phyloP scores from a whole-genome alignment of 208 protist species.

The Leptomonas pyrrhocoris region DNA sequence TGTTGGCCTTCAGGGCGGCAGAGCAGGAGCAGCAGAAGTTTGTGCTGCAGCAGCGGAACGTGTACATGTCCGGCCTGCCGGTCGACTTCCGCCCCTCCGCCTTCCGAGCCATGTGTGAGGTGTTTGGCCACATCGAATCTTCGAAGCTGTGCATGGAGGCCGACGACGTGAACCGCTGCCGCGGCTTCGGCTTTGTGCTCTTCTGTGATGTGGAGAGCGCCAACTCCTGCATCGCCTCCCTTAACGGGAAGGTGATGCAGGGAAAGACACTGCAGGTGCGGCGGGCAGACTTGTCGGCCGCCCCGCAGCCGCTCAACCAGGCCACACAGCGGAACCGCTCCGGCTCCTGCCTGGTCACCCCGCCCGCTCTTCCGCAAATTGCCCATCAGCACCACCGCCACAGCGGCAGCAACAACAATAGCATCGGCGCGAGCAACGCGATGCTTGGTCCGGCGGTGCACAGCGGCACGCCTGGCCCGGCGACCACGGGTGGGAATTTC shows the following conservation, averaged over 20 bases:
- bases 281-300: constrained; percentile 55
- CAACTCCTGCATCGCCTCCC: constrained; percentile 48
- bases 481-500: too few species aligned
- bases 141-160: constrained; percentile 63
- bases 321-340: constrained; percentile 34
- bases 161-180: constrained; percentile 40
- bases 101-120: constrained; percentile 59
- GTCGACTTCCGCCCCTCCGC: constrained; percentile 47
- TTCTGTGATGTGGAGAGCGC: constrained; percentile 56
- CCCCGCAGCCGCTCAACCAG: constrained; percentile 37
- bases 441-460: too few species aligned
- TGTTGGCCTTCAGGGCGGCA: constrained; percentile 28
- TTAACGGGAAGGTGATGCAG: constrained; percentile 48
- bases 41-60: constrained; percentile 62
- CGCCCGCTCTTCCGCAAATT: constrained; percentile 3
- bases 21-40: constrained; percentile 40
- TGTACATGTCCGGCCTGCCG: constrained; percentile 71
- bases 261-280: constrained; percentile 63
- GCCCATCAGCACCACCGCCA: background rate
- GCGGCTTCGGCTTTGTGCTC: constrained; percentile 72
- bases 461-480: too few species aligned
- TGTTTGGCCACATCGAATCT: constrained; percentile 62
- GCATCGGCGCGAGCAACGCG: background rate
- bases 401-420: background rate
- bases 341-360: constrained; percentile 22